A percentile compares a stretch with the other conserved stretches of the same genome.
Conservation (phyloP, 306 rosid species). For the Comarum palustre region DNA sequence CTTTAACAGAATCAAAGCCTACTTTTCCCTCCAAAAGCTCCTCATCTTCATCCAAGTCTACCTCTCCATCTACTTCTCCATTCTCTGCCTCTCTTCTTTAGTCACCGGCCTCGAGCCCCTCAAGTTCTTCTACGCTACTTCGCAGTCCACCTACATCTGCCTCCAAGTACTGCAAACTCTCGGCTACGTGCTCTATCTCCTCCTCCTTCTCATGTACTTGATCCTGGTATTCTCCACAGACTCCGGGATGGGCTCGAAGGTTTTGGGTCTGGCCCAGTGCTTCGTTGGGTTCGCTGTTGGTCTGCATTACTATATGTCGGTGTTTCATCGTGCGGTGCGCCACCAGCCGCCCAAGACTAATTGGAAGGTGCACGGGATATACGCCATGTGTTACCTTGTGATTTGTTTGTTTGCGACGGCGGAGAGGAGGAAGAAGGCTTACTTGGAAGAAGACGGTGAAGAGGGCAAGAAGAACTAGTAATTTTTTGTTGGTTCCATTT, state of each 20-base stretch:
- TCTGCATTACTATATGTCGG: conserved; percentile 79
- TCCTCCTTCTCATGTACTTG: conserved; percentile 72
- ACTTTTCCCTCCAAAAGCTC: conserved; percentile 83
- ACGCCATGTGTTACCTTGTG: conserved; percentile 70
- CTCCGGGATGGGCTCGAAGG: conserved; percentile 51
- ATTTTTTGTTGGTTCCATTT: neutral
- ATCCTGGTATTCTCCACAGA: conserved; percentile 71
- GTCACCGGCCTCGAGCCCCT: conserved; percentile 78
- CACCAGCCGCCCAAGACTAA: conserved; percentile 75
- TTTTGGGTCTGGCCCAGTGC: conserved; percentile 72
- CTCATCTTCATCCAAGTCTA: conserved; percentile 87
- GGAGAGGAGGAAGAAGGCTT: conserved; percentile 75
- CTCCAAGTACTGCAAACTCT: conserved; percentile 78
- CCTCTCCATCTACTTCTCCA: conserved; percentile 75
- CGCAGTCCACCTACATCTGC: conserved; percentile 68
- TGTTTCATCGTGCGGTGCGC: conserved; percentile 73
- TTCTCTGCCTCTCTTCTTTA: conserved; percentile 61
- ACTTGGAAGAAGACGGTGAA: conserved; percentile 75
- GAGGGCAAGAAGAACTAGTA: conserved; percentile 60
- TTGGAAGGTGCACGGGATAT: conserved; percentile 81
- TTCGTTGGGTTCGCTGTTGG: conserved; percentile 74
- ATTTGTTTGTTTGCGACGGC: conserved; percentile 50
- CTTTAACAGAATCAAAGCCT: conserved; percentile 73
- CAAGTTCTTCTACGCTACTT: conserved; percentile 75
- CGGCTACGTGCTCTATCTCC: conserved; percentile 63